These are phyloP conservation scores for Albifimbria verrucaria DNA, from an alignment of 2,329 filamentous ascomycete species.

Conservation along the genomic window DNA sequence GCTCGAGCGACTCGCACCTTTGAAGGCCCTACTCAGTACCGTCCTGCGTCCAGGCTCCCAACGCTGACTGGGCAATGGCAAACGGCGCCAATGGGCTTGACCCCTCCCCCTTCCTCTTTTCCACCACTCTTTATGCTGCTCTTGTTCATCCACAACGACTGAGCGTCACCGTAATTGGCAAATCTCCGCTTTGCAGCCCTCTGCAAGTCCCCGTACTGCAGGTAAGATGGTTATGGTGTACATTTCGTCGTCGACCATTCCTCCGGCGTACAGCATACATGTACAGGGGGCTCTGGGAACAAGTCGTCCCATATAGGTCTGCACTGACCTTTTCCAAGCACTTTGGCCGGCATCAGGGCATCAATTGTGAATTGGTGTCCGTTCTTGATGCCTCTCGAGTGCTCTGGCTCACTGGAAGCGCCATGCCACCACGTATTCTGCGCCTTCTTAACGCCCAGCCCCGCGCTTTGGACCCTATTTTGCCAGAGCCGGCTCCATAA, in stretches of 20 bases:
- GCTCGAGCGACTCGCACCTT: background rate
- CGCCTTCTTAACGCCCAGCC: background rate
- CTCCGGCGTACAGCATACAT: background rate
- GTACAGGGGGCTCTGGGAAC: too few relatives aligned
- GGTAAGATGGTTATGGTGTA: background rate
- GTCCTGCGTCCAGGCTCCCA: background rate
- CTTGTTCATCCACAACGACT: background rate
- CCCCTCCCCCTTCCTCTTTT: background rate
- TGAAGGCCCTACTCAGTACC: background rate
- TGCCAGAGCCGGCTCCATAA: background rate
- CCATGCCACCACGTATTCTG: background rate
- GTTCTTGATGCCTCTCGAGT: too few relatives aligned
- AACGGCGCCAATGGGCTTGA: background rate
- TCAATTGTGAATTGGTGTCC: too few relatives aligned
- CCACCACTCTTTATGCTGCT: background rate
- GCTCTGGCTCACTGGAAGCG: too few relatives aligned
- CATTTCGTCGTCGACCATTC: background rate
- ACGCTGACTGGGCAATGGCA: constrained; percentile 11
- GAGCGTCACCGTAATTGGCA: background rate
- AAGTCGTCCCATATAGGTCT: background rate
- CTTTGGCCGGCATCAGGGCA: too few relatives aligned
- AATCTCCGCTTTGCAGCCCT: background rate
- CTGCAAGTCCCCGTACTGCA: background rate
- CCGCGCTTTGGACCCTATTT: background rate
- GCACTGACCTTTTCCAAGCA: background rate